Evolutionary conservation across 768 basidiomycete species (phyloP).

Genomic region (Agaricus blazei): DNA sequence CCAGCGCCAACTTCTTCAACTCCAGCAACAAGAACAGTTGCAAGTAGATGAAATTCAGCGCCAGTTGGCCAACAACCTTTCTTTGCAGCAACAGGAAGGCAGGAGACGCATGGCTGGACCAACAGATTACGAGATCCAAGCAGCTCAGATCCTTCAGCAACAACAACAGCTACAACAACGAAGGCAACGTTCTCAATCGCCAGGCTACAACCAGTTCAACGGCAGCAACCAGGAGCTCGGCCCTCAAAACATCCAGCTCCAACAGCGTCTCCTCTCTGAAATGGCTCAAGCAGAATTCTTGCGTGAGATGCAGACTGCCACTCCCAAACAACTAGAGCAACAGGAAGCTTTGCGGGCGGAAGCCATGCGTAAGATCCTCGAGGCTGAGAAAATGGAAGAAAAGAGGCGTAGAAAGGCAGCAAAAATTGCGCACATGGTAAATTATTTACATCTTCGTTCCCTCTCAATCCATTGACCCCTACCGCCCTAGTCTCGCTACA

Average conservation of each 20-base stretch:
- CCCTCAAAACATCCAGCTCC: slow-evolving; percentile 64
- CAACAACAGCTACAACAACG: slow-evolving; percentile 53
- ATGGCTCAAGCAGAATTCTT: slow-evolving; percentile 68
- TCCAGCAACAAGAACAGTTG: slow-evolving; percentile 42
- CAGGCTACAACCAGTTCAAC: slow-evolving; percentile 41
- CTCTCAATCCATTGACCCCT: neutral
- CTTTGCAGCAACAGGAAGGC: slow-evolving; percentile 50
- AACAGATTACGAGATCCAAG: slow-evolving; percentile 37
- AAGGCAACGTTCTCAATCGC: slow-evolving; percentile 41
- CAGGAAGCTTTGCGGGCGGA: slow-evolving; percentile 71
- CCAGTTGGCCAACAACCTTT: slow-evolving; percentile 11
- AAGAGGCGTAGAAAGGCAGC: slow-evolving; percentile 74
- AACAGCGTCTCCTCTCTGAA: slow-evolving; percentile 74
- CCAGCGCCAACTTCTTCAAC: slow-evolving; percentile 61
- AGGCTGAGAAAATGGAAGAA: slow-evolving; percentile 85
- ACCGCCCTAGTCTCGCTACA: slow-evolving; percentile 73
- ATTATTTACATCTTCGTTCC: neutral
- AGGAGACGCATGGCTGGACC: slow-evolving; percentile 58
- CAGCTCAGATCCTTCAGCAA: slow-evolving; percentile 23
- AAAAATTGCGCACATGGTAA: slow-evolving; percentile 87
- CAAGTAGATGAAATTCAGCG: slow-evolving; percentile 12
- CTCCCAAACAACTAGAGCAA: slow-evolving; percentile 36
- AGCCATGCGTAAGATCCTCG: slow-evolving; percentile 86
- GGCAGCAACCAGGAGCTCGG: slow-evolving; percentile 32
- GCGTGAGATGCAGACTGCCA: slow-evolving; percentile 56